Conservation (phyloP, 176 grass and related monocot genomes). For the bread wheat (Triticum aestivum) region DNA sequence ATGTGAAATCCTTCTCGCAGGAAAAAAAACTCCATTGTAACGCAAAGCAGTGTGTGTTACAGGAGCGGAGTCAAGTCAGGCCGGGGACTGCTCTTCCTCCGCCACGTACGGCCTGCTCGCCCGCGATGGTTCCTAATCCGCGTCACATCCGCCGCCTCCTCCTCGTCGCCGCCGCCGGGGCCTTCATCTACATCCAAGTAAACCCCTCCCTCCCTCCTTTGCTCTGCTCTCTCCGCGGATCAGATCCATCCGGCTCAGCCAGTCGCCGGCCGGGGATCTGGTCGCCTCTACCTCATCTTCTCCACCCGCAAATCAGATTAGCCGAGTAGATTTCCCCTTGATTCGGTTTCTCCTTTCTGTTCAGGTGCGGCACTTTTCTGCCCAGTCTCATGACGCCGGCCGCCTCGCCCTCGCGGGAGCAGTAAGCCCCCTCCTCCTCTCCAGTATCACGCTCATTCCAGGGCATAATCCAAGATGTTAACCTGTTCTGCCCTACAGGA, state of each 20-base stretch:
- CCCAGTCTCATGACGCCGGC: conserved; percentile 75
- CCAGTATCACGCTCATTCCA: background rate
- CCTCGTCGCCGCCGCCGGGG: conserved; percentile 51
- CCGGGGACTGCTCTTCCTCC: background rate
- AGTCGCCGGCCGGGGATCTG: background rate
- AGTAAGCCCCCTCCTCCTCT: conserved; percentile 32
- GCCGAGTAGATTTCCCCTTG: background rate
- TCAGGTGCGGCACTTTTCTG: conserved; percentile 74
- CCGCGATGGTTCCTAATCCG: conserved; percentile 56
- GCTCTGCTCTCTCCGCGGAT: background rate
- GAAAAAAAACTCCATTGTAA: too few species aligned
- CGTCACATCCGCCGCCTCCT: conserved; percentile 62
- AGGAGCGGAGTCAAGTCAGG: too few species aligned
- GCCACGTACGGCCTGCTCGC: background rate
- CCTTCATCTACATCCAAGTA: conserved; percentile 97
- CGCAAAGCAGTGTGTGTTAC: too few species aligned
- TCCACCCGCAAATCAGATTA: background rate
- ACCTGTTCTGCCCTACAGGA: conserved; percentile 13
- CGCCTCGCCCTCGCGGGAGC: conserved; percentile 42
- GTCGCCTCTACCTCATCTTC: background rate
- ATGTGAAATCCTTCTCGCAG: too few species aligned
- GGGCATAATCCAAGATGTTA: conserved; percentile 6
- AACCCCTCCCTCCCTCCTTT: background rate
- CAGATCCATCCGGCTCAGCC: background rate
- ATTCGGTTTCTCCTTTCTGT: background rate